These are phyloP conservation scores for Verbascum thapsus DNA, from an alignment of 257 asterid species.

Conservation along the genomic window DNA sequence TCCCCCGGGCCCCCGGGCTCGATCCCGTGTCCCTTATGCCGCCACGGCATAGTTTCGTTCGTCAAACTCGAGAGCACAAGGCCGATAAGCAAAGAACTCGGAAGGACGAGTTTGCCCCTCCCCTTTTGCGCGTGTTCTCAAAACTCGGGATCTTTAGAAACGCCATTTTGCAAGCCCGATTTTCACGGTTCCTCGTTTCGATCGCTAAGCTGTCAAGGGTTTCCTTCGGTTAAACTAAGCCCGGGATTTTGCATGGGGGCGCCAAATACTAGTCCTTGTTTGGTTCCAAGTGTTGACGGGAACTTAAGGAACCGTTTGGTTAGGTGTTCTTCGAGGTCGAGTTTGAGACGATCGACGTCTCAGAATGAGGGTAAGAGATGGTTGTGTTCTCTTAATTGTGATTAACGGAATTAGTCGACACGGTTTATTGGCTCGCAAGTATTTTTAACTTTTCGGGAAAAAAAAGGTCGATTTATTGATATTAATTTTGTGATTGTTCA, in stretches of 20 bases:
- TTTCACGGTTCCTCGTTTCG: constrained; percentile 53
- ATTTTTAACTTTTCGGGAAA: no score
- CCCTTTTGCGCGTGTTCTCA: constrained; percentile 70
- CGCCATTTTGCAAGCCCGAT: constrained; percentile 69
- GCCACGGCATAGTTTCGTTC: constrained; percentile 78
- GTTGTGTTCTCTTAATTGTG: constrained; percentile 62
- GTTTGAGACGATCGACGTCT: constrained; percentile 58
- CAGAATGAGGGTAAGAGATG: constrained; percentile 60
- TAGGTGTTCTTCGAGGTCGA: constrained; percentile 49
- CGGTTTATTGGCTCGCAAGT: no score
- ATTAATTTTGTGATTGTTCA: constrained; percentile 7
- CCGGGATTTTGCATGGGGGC: constrained; percentile 68
- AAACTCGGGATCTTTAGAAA: constrained; percentile 52
- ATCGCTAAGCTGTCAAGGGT: constrained; percentile 62
- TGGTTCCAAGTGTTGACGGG: constrained; percentile 42
- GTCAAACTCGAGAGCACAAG: constrained; percentile 58
- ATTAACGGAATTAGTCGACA: not conserved
- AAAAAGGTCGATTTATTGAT: not conserved
- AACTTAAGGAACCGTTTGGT: constrained; percentile 37
- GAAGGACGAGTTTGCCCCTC: constrained; percentile 54
- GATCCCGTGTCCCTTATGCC: constrained; percentile 83
- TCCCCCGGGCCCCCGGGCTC: constrained; percentile 73
- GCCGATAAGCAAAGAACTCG: constrained; percentile 50
- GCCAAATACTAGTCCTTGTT: constrained; percentile 55
- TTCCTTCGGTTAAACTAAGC: constrained; percentile 51